These are phyloP conservation scores for Didymella glomerata DNA, from an alignment of 2,329 filamentous ascomycete species.

Conservation along the genomic window DNA sequence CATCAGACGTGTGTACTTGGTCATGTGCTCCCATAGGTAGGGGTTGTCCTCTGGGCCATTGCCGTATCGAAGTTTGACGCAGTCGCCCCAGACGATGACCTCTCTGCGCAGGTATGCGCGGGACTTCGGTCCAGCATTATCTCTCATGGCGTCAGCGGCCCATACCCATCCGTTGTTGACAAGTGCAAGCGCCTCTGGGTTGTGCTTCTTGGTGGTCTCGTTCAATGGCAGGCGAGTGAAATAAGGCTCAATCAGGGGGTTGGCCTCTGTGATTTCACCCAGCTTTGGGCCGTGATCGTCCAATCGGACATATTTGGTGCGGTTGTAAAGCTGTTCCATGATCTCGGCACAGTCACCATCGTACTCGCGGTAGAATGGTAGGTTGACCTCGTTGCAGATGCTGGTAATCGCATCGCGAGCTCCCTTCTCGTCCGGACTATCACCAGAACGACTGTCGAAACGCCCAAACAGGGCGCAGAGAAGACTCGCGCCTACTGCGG, in stretches of 20 bases:
- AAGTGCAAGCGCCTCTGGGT: conserved; percentile 77
- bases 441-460: conserved; percentile 63
- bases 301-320: conserved; percentile 93
- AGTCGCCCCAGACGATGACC: conserved; percentile 98
- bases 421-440: conserved; percentile 61
- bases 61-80: conserved; percentile 95
- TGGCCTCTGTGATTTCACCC: conserved; percentile 78
- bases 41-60: conserved; percentile 82
- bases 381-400: conserved; percentile 83
- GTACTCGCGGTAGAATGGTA: conserved; percentile 91
- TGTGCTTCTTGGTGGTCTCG: conserved; percentile 77
- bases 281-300: conserved; percentile 89
- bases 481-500: conserved; percentile 73
- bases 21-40: conserved; percentile 96
- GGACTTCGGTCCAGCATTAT: conserved; percentile 90
- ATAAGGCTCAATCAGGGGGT: conserved; percentile 89
- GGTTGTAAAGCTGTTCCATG: conserved; percentile 89
- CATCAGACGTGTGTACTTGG: conserved; percentile 86
- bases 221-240: conserved; percentile 90
- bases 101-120: conserved; percentile 94
- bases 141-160: conserved; percentile 92
- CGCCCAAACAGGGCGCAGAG: conserved; percentile 74
- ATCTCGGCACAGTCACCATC: conserved; percentile 83
- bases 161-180: conserved; percentile 99
- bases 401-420: conserved; percentile 63